These are phyloP conservation scores for Rhynchospora pubera DNA, from an alignment of 176 grass and related monocot genomes.

Conservation along the genomic window DNA sequence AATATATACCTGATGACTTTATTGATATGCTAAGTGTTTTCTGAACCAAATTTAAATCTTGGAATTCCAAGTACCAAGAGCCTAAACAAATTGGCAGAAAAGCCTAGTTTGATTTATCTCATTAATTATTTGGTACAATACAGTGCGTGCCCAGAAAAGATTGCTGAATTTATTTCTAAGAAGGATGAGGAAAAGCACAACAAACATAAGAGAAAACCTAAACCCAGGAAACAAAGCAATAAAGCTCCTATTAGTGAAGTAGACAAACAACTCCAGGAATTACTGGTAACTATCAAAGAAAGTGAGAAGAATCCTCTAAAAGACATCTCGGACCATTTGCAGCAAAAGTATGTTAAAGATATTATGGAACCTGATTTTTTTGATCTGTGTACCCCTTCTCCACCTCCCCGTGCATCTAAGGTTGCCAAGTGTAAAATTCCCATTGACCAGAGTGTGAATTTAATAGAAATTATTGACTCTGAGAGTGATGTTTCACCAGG, in stretches of 20 bases:
- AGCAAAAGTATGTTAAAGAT: slow-evolving; percentile 7
- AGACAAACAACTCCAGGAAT: slow-evolving; percentile 44
- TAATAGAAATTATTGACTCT: slow-evolving; percentile 38
- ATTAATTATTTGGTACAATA: slow-evolving; percentile 1
- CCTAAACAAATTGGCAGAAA: neutral
- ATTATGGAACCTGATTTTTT: slow-evolving; percentile 28
- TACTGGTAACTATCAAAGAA: slow-evolving; percentile 52
- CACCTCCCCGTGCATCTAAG: slow-evolving; percentile 38
- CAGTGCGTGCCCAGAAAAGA: slow-evolving; percentile 91
- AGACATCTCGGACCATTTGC: slow-evolving; percentile 1
- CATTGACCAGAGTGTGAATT: neutral
- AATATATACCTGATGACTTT: neutral
- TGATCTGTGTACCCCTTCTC: slow-evolving; percentile 56
- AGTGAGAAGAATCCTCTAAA: slow-evolving; percentile 9
- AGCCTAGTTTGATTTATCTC: neutral
- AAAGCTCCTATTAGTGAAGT: slow-evolving; percentile 44
- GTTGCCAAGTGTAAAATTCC: slow-evolving; percentile 30
- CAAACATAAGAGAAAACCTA: slow-evolving; percentile 56
- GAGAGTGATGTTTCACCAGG: slow-evolving; percentile 39
- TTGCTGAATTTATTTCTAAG: slow-evolving; percentile 60
- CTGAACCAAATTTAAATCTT: neutral
- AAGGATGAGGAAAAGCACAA: slow-evolving; percentile 52
- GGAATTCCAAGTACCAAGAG: neutral
- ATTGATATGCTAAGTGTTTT: neutral
- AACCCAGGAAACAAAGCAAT: slow-evolving; percentile 35